Percentiles rank a stretch among this genome's conserved stretches.
These are phyloP conservation scores for Tagetes patula DNA, from an alignment of 129 eudicot species.

Conservation along the genomic window DNA sequence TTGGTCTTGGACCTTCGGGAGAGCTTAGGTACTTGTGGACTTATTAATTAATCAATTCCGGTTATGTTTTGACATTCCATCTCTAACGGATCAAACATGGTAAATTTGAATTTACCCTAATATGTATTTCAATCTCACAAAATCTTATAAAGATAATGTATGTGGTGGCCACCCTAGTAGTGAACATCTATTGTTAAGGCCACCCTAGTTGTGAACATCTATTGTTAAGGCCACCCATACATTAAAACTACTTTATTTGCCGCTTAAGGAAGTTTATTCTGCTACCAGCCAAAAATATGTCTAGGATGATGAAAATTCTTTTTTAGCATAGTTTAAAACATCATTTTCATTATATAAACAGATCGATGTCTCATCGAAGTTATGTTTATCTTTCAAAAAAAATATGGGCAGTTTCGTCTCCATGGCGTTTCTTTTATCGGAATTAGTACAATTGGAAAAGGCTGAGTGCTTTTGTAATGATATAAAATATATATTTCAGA, in stretches of 20 bases:
- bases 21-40: constrained; percentile 53
- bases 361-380: neutral
- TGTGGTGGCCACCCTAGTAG: neutral
- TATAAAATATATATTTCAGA: neutral
- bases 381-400: neutral
- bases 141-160: neutral
- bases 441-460: neutral
- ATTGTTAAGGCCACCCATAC: neutral
- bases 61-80: neutral
- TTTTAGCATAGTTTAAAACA: neutral
- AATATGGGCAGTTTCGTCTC: neutral
- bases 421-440: neutral
- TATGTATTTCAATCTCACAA: neutral
- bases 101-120: neutral
- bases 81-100: neutral
- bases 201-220: neutral
- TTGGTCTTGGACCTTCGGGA: constrained; percentile 76
- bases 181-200: neutral
- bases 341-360: neutral
- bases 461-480: neutral
- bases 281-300: neutral
- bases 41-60: neutral
- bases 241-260: neutral
- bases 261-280: neutral
- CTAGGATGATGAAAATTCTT: neutral